Percentiles rank a stretch among this genome's conserved stretches.
Evolutionary conservation across 345 rosid species (phyloP).

Genomic region (Triadica sebifera): DNA sequence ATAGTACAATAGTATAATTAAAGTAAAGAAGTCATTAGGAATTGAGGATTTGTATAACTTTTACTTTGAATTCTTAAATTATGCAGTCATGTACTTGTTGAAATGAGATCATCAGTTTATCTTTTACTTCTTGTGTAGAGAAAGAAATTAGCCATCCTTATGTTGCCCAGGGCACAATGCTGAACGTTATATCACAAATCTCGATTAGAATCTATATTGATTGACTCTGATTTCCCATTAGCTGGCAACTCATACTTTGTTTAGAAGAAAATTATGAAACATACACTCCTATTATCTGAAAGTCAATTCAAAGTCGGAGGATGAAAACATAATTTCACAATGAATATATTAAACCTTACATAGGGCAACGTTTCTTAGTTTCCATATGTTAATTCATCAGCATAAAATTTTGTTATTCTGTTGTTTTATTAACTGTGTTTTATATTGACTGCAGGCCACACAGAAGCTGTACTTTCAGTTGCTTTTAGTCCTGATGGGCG

Average conservation of each 20-base stretch:
- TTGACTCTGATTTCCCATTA: background rate
- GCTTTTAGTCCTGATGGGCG: slow-evolving; percentile 92
- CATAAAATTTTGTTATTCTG: background rate
- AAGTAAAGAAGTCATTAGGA: background rate
- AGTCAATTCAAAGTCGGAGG: background rate
- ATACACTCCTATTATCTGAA: background rate
- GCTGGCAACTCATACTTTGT: background rate
- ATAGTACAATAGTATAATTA: background rate
- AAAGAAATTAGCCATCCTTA: background rate
- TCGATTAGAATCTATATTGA: background rate
- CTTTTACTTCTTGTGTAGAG: background rate
- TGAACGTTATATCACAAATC: background rate
- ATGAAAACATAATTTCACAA: background rate
- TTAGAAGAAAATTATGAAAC: background rate
- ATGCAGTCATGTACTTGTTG: background rate
- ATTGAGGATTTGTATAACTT: background rate
- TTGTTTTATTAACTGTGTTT: slow-evolving; percentile 12
- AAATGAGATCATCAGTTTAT: background rate
- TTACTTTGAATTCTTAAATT: background rate
- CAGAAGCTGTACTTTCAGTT: slow-evolving; percentile 89
- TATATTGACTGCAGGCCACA: slow-evolving; percentile 50
- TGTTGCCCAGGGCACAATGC: background rate
- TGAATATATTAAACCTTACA: background rate
- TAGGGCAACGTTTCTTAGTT: slow-evolving; percentile 2
- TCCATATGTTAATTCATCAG: background rate